Percentiles rank a stretch among this genome's conserved stretches.
phyloP scores from a whole-genome alignment of 441 rosid genomes.

The Gossypium davidsonii region DNA sequence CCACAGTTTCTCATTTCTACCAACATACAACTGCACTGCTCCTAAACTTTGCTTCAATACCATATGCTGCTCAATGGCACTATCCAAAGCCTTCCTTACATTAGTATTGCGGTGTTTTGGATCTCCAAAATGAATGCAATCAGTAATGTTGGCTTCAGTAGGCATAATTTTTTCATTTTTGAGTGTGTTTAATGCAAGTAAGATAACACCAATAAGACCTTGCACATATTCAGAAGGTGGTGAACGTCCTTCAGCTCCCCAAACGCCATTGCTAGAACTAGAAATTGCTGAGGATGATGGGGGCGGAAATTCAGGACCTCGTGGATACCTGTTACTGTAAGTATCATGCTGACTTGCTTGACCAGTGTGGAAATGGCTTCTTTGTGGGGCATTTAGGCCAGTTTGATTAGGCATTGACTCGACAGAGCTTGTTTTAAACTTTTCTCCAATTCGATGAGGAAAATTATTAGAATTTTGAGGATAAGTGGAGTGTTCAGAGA shows the following conservation, averaged over 20 bases:
- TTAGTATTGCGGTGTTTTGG: conserved; percentile 44
- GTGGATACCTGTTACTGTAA: conserved; percentile 20
- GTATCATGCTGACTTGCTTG: conserved; percentile 26
- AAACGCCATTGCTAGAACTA: conserved; percentile 22
- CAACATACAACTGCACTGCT: conserved; percentile 43
- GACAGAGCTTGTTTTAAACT: conserved; percentile 26
- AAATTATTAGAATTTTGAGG: conserved; percentile 34
- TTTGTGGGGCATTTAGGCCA: conserved; percentile 27
- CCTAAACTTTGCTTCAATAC: conserved; percentile 40
- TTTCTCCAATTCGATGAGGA: conserved; percentile 35
- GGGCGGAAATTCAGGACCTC: conserved; percentile 29
- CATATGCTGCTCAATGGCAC: conserved; percentile 52
- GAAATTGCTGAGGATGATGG: conserved; percentile 21
- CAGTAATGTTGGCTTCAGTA: conserved; percentile 48
- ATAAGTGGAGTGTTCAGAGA: conserved; percentile 32
- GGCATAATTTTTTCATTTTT: conserved; percentile 55
- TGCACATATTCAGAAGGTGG: conserved; percentile 48
- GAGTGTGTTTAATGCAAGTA: conserved; percentile 50
- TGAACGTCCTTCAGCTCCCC: conserved; percentile 39
- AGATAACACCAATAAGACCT: conserved; percentile 57
- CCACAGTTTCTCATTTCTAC: conserved; percentile 49
- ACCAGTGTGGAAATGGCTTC: conserved; percentile 20
- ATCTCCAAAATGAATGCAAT: conserved; percentile 56
- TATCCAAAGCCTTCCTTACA: conserved; percentile 48
- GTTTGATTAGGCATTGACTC: conserved; percentile 27